Conservation (phyloP, 352 stramenopile genomes). For the Globisporangium yorkense region DNA sequence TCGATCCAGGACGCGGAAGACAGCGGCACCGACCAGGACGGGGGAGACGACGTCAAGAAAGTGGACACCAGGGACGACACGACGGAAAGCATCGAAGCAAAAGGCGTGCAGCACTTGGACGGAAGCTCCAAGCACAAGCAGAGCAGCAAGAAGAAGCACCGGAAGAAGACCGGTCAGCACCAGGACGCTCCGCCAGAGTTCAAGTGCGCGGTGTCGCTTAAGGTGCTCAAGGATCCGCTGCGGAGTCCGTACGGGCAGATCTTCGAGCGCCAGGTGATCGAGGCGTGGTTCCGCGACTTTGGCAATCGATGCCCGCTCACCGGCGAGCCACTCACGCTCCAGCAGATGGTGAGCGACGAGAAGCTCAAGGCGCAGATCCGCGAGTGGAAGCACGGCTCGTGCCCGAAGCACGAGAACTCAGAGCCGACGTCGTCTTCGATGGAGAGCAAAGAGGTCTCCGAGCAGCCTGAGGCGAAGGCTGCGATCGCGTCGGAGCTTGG, state of each 20-base stretch:
- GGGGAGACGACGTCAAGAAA: constrained; percentile 20
- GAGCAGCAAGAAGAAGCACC: constrained; percentile 32
- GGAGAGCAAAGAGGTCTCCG: neutral
- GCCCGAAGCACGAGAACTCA: neutral
- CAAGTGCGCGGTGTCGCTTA: constrained; percentile 71
- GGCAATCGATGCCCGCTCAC: constrained; percentile 76
- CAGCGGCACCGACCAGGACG: constrained; percentile 12
- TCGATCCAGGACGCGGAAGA: constrained; percentile 47
- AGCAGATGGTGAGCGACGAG: constrained; percentile 43
- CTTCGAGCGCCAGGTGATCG: constrained; percentile 71
- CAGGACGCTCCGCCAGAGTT: constrained; percentile 43
- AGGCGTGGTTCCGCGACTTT: constrained; percentile 80
- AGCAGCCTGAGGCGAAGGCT: neutral
- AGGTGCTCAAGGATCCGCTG: constrained; percentile 62
- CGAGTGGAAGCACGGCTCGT: constrained; percentile 50
- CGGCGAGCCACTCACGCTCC: constrained; percentile 51
- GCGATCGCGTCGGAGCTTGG: neutral
- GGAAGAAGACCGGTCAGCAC: constrained; percentile 24
- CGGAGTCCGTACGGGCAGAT: constrained; percentile 73
- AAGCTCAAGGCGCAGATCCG: constrained; percentile 53
- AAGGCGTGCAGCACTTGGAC: neutral
- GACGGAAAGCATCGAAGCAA: constrained; percentile 5
- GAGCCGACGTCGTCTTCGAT: neutral
- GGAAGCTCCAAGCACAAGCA: constrained; percentile 19
- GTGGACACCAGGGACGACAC: constrained; percentile 22